Percentiles rank a stretch among this genome's conserved stretches.
phyloP scores from a whole-genome alignment of 257 asterid species.

The Solanum medicagineum region DNA sequence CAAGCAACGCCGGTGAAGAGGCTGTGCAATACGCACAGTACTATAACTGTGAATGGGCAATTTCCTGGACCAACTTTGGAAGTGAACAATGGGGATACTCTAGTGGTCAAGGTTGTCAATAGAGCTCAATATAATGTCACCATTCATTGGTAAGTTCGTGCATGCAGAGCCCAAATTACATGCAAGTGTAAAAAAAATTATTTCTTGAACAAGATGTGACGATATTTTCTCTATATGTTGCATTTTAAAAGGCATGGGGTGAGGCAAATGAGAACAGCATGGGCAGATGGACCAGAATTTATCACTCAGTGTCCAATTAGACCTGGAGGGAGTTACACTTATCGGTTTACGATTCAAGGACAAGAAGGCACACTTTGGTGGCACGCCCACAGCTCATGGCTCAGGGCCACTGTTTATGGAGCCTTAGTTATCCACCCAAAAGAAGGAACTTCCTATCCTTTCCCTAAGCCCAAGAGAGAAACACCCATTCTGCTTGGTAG shows the following conservation, averaged over 20 bases:
- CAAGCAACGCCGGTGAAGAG: constrained; percentile 84
- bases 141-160: constrained; percentile 56
- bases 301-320: constrained; percentile 81
- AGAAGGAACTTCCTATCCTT: constrained; percentile 60
- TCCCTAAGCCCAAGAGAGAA: constrained; percentile 65
- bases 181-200: not conserved
- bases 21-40: constrained; percentile 74
- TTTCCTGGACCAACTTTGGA: constrained; percentile 77
- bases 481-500: constrained; percentile 68
- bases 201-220: not conserved
- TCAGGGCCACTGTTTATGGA: constrained; percentile 86
- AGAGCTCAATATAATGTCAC: constrained; percentile 70
- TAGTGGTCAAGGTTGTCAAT: constrained; percentile 57
- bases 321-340: constrained; percentile 72
- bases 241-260: constrained; percentile 59
- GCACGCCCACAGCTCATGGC: constrained; percentile 99
- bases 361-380: constrained; percentile 96
- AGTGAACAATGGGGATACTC: constrained; percentile 68
- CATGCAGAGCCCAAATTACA: not conserved
- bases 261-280: constrained; percentile 63
- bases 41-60: constrained; percentile 66
- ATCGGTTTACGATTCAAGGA: constrained; percentile 69
- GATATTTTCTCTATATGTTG: not conserved
- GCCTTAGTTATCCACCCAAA: constrained; percentile 62
- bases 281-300: constrained; percentile 93